Conservation (phyloP, 306 rosid species). For the Prunus fruticosa region DNA sequence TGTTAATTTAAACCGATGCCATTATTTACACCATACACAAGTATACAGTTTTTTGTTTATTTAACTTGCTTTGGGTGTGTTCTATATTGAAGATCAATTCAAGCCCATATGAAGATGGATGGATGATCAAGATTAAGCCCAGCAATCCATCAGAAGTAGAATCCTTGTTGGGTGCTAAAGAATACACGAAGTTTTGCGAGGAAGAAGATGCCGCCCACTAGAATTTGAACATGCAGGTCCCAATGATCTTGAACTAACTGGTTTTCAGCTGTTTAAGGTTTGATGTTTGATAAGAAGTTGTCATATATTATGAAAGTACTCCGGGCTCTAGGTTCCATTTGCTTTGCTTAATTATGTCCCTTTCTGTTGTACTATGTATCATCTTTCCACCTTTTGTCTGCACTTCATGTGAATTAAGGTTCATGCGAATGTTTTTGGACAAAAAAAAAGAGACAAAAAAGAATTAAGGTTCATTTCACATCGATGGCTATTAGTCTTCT, state of each 20-base stretch:
- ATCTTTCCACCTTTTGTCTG: background rate
- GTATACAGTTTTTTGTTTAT: background rate
- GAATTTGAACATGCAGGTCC: slow-evolving; percentile 18
- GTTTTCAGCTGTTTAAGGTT: slow-evolving; percentile 22
- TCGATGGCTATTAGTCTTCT: background rate
- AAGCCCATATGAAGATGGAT: slow-evolving; percentile 89
- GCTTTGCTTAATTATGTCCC: slow-evolving; percentile 2
- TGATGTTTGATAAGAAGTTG: slow-evolving; percentile 27
- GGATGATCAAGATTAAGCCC: slow-evolving; percentile 94
- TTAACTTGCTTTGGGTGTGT: background rate
- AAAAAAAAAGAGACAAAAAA: background rate
- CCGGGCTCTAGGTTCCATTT: slow-evolving; percentile 7
- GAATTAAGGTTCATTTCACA: background rate
- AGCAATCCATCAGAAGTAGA: slow-evolving; percentile 60
- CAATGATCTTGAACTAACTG: slow-evolving; percentile 26
- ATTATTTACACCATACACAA: too few species aligned
- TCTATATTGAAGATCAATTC: slow-evolving; percentile 55
- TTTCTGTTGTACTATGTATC: background rate
- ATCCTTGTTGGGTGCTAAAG: slow-evolving; percentile 66
- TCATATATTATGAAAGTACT: slow-evolving; percentile 24
- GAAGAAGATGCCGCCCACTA: slow-evolving; percentile 88
- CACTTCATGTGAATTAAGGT: background rate
- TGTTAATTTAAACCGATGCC: too few species aligned
- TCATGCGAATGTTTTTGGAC: background rate
- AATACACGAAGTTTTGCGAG: slow-evolving; percentile 76